Percentiles rank a stretch among this genome's conserved stretches.
phyloP scores from a whole-genome alignment of 495 filamentous ascomycete species.

The Platismatia glauca region DNA sequence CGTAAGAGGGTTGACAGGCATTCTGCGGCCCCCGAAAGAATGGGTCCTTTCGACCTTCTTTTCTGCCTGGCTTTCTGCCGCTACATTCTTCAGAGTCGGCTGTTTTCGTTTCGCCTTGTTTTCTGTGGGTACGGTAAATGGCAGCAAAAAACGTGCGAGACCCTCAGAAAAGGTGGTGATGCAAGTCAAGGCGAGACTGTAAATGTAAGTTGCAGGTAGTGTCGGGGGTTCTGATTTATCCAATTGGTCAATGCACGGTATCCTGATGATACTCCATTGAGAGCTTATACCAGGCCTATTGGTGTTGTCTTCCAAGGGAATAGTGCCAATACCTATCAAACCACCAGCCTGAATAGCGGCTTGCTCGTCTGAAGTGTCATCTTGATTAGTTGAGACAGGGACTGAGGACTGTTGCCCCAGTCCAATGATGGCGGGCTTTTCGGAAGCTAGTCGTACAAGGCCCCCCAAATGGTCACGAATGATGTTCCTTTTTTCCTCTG shows the following conservation, averaged over 20 bases:
- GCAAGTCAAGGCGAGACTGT: constrained; percentile 80
- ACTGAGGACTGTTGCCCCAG: constrained; percentile 77
- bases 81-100: constrained; percentile 1
- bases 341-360: constrained; percentile 80
- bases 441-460: constrained; percentile 80
- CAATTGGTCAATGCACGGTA: constrained; percentile 85
- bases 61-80: constrained; percentile 27
- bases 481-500: constrained; percentile 63
- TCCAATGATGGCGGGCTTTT: constrained; percentile 81
- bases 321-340: constrained; percentile 72
- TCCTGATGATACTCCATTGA: constrained; percentile 82
- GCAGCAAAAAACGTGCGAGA: constrained; percentile 84
- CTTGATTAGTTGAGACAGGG: constrained; percentile 41
- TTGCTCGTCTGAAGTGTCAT: constrained; percentile 57
- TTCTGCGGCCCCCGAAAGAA: constrained; percentile 19
- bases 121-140: constrained; percentile 67
- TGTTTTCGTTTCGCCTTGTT: constrained; percentile 38
- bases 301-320: constrained; percentile 54
- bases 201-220: constrained; percentile 88
- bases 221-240: constrained; percentile 81
- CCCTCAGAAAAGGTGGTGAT: constrained; percentile 82
- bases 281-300: constrained; percentile 68
- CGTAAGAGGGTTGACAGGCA: constrained; percentile 72
- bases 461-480: constrained; percentile 71
- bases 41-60: constrained; percentile 35